Percentiles rank a stretch among this genome's conserved stretches.
Conservation (phyloP, 352 stramenopile species). For the Phytophthora macrochlamydospora region DNA sequence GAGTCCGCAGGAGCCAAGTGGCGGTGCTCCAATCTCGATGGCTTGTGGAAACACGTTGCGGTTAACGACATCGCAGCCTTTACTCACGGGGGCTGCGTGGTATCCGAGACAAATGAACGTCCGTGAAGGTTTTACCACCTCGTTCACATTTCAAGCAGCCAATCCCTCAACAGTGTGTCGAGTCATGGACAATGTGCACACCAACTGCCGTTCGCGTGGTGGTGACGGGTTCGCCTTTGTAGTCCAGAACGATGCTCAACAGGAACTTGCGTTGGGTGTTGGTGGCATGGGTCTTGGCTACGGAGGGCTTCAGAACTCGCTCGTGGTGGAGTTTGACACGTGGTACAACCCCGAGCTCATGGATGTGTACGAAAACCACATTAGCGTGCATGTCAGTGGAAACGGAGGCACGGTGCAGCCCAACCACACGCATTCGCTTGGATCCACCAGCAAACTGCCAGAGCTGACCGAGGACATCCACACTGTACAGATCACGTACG, state of each 20-base stretch:
- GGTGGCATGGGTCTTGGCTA: conserved; percentile 88
- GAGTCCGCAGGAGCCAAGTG: conserved; percentile 7
- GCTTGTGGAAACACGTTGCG: conserved; percentile 75
- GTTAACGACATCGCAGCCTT: conserved; percentile 75
- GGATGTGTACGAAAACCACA: conserved; percentile 93
- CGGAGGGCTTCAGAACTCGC: conserved; percentile 78
- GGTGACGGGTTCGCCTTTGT: conserved; percentile 86
- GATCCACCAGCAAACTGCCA: conserved; percentile 65
- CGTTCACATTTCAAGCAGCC: conserved; percentile 81
- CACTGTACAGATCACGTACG: conserved; percentile 76
- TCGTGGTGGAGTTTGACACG: conserved; percentile 94
- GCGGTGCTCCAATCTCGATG: conserved; percentile 41
- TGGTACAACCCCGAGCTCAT: conserved; percentile 90
- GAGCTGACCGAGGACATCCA: conserved; percentile 84
- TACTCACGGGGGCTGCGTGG: conserved; percentile 89
- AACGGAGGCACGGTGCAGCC: conserved; percentile 41
- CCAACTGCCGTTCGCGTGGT: conserved; percentile 75
- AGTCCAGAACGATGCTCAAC: conserved; percentile 76
- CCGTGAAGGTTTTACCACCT: conserved; percentile 91
- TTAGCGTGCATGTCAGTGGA: conserved; percentile 82
- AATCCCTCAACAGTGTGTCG: conserved; percentile 88
- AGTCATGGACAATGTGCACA: conserved; percentile 89
- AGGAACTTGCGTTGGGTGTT: conserved; percentile 61
- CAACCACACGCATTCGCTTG: conserved; percentile 82
- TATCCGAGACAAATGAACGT: conserved; percentile 91